Base-by-base conservation (phyloP, 768 basidiomycete species). In the Lentinula edodes region DNA sequence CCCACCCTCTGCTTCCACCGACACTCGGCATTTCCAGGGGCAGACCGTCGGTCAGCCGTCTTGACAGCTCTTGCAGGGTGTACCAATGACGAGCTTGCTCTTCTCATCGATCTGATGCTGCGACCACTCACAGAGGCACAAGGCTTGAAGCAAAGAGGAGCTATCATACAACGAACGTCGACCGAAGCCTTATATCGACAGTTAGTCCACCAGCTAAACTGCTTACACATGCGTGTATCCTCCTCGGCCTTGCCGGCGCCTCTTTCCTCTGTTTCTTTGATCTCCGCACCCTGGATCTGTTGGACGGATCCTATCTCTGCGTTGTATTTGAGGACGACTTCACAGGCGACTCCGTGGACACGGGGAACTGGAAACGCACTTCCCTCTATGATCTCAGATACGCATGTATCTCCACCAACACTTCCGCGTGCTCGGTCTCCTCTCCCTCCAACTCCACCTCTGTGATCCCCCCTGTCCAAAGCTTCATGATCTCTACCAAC, bases 41-140 rank as follows among this genome's bases (percentile, higher is more conserved):
- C 82, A 5, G 86, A 88, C 61, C 77, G 91, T 18, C 81, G 90
- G 58, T 82, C 86, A 7, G 92, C 94, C 1, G 84, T 97, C 20
- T 75, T 98, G 43, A 77, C 84, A 15, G 75, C 88, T 0, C 76
- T 98, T 16, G 83, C 81, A 0, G 83, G 83, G 1, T 95, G 91
- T 68, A 78, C 80, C 0, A 80, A 89, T 46, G 78, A 83, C 15
- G 96, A 98, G 69, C 79, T 98, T 6, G 76, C 76, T 0, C 75
- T 92, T 1, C 77, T 99, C 0, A 85, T 95, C 16, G 88, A 93
- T 64, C 78, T 98, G 60, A 98, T 98, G 93, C 72, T 98, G 43
- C 79, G 80, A 54, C 91, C 92, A 0, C 80, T 95, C 73, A 64
- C 68, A 69, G 32, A 65, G 59, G 13, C 64, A 61, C 23, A 23